Base-by-base conservation (phyloP, 106 monocot species). In the Acorus gramineus region DNA sequence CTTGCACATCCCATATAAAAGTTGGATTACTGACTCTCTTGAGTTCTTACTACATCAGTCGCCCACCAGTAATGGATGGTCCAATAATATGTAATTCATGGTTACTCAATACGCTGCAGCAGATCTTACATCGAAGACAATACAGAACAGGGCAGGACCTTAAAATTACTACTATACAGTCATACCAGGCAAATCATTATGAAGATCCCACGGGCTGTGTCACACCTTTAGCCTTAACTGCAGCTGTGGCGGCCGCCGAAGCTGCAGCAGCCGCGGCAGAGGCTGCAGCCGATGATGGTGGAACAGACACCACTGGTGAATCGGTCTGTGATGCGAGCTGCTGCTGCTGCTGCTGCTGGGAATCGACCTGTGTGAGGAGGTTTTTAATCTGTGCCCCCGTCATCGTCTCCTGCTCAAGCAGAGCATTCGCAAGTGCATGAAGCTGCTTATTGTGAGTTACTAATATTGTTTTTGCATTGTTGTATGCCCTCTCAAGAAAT, bases 341-440 rank as follows among this genome's bases (percentile, higher is more conserved):
- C 71, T 69, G 63, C 57, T 75, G 72, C 47, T 75, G 64, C 72
- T 81, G 84, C 60, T 81, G 74, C 53, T 73, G 62, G 4, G 60
- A 67, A 9, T 66, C 69, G 6, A 78, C 79, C 55, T 88, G 80
- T 5, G 82, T 69, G 64, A 98, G 79, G 44, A 98, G 59, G 8
- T 64, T 85, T 71, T 92, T 98, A 14, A 98, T 98, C 77, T 98
- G 98, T 3, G 67, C 71, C 11, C 98, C 98, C 1, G 81, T 73
- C 2, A 98, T 73, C 0, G 98, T 98, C 61, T 98, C 98, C 1
- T 98, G 87, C 69, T 98, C 85, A 8, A 98, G 80, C 43, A 98
- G 81, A 2, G 98, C 92, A 66, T 85, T 85, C 0, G 98, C 98
- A 9, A 98, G 85, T 6, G 83, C 83, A 73, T 98, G 88, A 48